Conservation (phyloP, 164 flowering plant species). For the Annona squamosa region DNA sequence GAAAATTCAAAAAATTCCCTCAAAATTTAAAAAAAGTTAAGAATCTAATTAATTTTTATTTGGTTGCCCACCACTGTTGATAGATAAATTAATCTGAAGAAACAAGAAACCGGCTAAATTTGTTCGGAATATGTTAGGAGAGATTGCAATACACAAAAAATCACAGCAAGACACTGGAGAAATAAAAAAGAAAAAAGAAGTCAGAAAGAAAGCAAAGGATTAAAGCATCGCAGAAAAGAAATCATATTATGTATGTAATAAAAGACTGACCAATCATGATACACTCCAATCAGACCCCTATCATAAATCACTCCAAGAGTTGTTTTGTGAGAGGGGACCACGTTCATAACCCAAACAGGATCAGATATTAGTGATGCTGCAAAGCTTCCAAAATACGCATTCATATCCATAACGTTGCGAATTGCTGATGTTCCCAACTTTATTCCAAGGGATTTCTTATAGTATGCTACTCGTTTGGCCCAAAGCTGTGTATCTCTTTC, state of each 20-base stretch:
- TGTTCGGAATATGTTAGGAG: no score
- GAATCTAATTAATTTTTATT: no score
- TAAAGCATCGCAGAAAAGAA: background rate
- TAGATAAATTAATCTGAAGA: no score
- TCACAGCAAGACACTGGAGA: no score
- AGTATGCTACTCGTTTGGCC: conserved; percentile 77
- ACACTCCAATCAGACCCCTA: conserved; percentile 90
- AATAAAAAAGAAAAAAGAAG: no score
- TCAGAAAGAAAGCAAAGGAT: no score
- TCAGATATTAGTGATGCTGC: conserved; percentile 78
- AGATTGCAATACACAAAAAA: no score
- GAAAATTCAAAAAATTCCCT: no score
- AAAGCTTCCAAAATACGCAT: conserved; percentile 94
- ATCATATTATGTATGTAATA: background rate
- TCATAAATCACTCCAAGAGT: conserved; percentile 81
- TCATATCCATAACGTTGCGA: conserved; percentile 97
- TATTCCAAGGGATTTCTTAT: conserved; percentile 65
- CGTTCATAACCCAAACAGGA: conserved; percentile 99
- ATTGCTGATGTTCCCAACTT: conserved; percentile 76
- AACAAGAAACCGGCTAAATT: no score
- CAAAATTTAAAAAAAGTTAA: no score
- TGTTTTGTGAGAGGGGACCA: conserved; percentile 71
- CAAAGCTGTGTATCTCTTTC: conserved; percentile 84
- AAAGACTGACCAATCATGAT: conserved; percentile 84
- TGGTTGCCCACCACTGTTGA: no score